phyloP scores from a whole-genome alignment of 1,284 basidiomycete genomes.

The Chalciporus sp. region DNA sequence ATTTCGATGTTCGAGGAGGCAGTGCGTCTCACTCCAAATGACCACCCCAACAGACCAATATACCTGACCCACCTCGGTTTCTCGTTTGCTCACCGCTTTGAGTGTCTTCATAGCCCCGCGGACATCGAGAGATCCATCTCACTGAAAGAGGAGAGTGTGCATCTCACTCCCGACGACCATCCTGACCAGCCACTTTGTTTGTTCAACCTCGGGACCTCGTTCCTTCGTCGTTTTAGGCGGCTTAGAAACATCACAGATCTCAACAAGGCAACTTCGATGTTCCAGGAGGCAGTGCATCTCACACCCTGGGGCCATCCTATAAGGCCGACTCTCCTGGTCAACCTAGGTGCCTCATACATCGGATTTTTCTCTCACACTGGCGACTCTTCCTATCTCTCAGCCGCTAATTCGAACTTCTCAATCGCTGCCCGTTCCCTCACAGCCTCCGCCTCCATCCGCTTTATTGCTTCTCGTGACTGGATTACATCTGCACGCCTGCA shows the following conservation, averaged over 20 bases:
- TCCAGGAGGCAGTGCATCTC: neutral
- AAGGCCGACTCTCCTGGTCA: neutral
- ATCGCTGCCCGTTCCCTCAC: too few relatives aligned
- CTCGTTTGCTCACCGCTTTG: too few relatives aligned
- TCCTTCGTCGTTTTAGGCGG: neutral
- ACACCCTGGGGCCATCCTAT: neutral
- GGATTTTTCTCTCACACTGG: neutral
- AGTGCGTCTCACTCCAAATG: too few relatives aligned
- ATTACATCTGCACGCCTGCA: neutral
- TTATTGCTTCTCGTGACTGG: neutral
- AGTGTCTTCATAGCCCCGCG: too few relatives aligned
- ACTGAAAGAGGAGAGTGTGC: too few relatives aligned
- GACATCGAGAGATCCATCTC: too few relatives aligned
- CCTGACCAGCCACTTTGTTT: neutral
- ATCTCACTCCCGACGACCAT: neutral
- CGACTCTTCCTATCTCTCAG: too few relatives aligned
- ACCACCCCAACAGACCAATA: too few relatives aligned
- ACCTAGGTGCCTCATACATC: neutral
- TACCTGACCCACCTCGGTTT: too few relatives aligned
- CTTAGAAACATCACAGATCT: neutral
- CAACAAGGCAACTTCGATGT: neutral
- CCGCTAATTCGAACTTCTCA: too few relatives aligned
- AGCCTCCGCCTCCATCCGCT: neutral
- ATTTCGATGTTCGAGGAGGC: too few relatives aligned
- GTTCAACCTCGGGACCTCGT: neutral